Conservation (phyloP, 805 yeast genomes). For the Hanseniaspora mollemarum region DNA sequence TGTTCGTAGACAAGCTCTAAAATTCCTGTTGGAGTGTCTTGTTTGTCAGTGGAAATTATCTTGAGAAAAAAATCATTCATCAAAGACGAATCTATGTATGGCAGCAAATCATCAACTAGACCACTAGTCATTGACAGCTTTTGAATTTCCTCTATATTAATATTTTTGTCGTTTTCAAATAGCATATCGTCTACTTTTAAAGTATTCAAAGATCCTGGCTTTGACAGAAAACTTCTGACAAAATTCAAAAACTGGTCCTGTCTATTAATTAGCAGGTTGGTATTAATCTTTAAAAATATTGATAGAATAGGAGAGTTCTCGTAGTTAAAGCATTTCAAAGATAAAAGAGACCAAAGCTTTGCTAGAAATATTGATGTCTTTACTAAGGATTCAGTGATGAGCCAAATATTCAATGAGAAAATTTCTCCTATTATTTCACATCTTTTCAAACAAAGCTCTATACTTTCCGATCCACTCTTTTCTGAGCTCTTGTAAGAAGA, state of each 20-base stretch:
- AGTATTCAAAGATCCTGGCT: neutral
- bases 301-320: constrained; percentile 65
- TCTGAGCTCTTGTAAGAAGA: neutral
- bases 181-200: neutral
- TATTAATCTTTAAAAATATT: constrained; percentile 77
- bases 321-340: constrained; percentile 42
- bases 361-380: constrained; percentile 53
- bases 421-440: constrained; percentile 52
- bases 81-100: constrained; percentile 79
- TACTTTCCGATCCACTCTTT: neutral
- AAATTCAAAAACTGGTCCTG: constrained; percentile 33
- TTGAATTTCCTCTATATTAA: constrained; percentile 21
- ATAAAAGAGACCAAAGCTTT: constrained; percentile 68
- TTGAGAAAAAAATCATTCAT: constrained; percentile 82
- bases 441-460: constrained; percentile 19
- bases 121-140: constrained; percentile 34
- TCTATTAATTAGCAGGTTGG: constrained; percentile 72
- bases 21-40: constrained; percentile 79
- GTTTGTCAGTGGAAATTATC: constrained; percentile 83
- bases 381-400: constrained; percentile 77
- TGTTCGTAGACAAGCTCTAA: constrained; percentile 69
- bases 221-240: constrained; percentile 21
- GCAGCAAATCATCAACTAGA: constrained; percentile 48
- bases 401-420: constrained; percentile 81
- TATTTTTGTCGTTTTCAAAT: constrained; percentile 3